Base-by-base conservation (phyloP, 352 stramenopile genomes). In the Phytopythium ostracodes region DNA sequence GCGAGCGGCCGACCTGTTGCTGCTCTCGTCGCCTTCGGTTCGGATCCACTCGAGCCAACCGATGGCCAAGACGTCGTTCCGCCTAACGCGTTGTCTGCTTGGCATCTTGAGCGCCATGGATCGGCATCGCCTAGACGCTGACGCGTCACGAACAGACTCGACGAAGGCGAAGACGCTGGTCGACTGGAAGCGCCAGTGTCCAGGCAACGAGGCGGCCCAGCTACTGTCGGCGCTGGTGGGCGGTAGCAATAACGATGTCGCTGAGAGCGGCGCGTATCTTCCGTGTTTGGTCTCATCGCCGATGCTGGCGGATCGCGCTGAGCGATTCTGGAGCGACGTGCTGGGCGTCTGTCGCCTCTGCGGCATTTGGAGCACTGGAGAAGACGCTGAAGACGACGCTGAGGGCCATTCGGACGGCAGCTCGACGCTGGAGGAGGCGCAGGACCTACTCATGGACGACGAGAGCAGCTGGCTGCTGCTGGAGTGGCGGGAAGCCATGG, bases 331-430 rank as follows among this genome's bases (percentile, higher is more conserved):
- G 72, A 60, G 47, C 44, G 24, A 68, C 35, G 54, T 80, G 33
- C 49, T 88, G 18, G 38, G 27, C 8, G 54, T 66, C 24, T 88
- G 71, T 29, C 63, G 53, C 31, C 46, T 56, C 27, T 74, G 75
- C 49, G 77, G 76, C 5, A 66, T 89, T 8, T 88, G 76, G 77
- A 76, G 68, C 49, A 40, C 59, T 6, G 62, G 17, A 9, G 47
- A 56, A 15, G 56, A 56, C 0, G 20, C 42, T 9, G 57, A 70
- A 29, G 54, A 64, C 14, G 67, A 72, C 2, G 59, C 62, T 1
- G 47, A n/a, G n/a, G n/a, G 60, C 5, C 5, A 46, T 46, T 5
- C 40, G 3, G 40, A 24, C 47, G 47, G 14, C 47, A 29, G 17
- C 24, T 53, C 25, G 61, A 72, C 44, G 42, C 22, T 68, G 43